phyloP scores from a whole-genome alignment of 306 rosid genomes.

The Crataegus laevigata region DNA sequence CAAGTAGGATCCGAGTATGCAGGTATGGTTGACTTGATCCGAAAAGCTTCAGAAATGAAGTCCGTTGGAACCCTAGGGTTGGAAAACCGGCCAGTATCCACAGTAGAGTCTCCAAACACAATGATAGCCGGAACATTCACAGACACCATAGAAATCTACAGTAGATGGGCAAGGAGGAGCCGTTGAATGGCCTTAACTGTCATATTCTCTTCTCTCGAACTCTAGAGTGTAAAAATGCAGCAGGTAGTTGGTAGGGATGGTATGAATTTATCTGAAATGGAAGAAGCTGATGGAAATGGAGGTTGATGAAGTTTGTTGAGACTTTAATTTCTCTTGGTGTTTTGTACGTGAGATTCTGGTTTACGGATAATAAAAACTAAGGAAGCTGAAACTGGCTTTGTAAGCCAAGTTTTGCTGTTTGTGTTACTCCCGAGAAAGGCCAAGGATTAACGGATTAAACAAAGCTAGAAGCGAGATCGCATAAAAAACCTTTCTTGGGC shows the following conservation, averaged over 20 bases:
- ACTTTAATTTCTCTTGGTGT: not conserved
- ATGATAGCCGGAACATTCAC: constrained; percentile 37
- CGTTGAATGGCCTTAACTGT: not conserved
- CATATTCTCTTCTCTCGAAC: not conserved
- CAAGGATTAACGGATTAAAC: not conserved
- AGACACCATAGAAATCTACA: constrained; percentile 2
- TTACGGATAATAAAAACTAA: not conserved
- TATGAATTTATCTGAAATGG: not conserved
- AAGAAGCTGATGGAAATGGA: not conserved
- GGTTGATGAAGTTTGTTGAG: constrained; percentile 28
- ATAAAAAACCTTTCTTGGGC: too few relatives aligned
- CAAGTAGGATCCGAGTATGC: too few relatives aligned
- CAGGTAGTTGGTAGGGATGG: constrained; percentile 9
- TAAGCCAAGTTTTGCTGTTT: not conserved
- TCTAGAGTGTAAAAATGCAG: not conserved
- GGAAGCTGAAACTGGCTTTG: not conserved
- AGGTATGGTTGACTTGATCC: too few relatives aligned
- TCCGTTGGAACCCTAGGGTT: too few relatives aligned
- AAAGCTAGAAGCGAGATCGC: too few relatives aligned
- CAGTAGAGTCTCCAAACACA: constrained; percentile 59
- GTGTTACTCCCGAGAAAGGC: not conserved
- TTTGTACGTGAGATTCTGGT: not conserved
- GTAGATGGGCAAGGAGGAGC: constrained; percentile 11
- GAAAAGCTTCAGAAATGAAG: too few relatives aligned
- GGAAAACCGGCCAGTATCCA: constrained; percentile 58